phyloP scores from a whole-genome alignment of 495 filamentous ascomycete species.

The Talaromyces thailandensis region DNA sequence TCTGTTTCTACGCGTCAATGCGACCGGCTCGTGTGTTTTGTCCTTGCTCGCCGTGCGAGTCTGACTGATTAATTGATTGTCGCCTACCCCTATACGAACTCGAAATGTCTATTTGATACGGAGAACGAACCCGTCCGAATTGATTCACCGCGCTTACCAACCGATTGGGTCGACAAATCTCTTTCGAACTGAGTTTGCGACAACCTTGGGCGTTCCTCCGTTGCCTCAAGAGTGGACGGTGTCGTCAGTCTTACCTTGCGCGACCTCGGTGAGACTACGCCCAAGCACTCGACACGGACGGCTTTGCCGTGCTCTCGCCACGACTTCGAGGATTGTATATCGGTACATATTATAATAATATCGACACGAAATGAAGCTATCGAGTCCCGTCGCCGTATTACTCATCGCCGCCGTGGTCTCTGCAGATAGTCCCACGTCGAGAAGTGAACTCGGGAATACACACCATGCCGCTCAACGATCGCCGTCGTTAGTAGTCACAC shows the following conservation, averaged over 20 bases:
- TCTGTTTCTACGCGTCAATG: conserved; percentile 12
- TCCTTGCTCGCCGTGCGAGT: neutral
- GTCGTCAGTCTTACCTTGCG: conserved; percentile 1
- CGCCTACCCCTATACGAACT: neutral
- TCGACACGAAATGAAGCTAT: conserved; percentile 5
- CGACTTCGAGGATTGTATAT: neutral
- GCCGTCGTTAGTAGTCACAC: neutral
- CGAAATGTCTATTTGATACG: neutral
- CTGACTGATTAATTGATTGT: neutral
- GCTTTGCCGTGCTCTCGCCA: neutral
- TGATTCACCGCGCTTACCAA: neutral
- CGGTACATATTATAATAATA: neutral
- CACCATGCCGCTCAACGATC: neutral
- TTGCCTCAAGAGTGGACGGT: neutral
- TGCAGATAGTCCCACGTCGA: neutral
- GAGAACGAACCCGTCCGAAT: neutral
- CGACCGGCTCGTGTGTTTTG: neutral
- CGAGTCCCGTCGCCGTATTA: neutral
- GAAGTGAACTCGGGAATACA: neutral
- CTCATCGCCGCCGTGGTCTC: conserved; percentile 2
- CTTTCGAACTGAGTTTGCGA: neutral
- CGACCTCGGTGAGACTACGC: neutral
- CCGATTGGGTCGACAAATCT: neutral
- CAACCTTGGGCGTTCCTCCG: neutral
- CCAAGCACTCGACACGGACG: neutral